phyloP scores from a whole-genome alignment of 169 alveolate species.

The Eimeria acervulina region DNA sequence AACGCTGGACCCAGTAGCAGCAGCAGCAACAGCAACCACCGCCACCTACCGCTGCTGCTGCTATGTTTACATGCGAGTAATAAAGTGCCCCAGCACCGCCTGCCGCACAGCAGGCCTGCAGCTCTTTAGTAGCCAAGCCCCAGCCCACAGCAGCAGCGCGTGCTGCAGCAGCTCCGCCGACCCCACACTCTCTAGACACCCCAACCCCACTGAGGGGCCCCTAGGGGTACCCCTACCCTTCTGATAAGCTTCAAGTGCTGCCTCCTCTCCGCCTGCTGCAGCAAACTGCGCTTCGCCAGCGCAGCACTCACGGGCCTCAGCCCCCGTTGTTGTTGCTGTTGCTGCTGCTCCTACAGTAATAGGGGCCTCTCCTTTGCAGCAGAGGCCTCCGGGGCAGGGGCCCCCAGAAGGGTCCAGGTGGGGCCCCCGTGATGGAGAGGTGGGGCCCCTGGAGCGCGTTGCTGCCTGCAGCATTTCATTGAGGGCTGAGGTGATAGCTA shows the following conservation, averaged over 20 bases:
- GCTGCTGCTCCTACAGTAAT: not conserved
- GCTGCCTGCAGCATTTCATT: constrained; percentile 60
- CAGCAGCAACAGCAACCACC: not conserved
- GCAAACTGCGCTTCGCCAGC: not conserved
- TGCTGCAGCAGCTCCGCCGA: constrained; percentile 47
- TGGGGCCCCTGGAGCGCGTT: not conserved
- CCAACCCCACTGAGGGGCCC: not conserved
- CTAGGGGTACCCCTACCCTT: not conserved
- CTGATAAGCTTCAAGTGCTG: not conserved
- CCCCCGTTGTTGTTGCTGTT: not conserved
- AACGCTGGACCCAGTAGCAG: not conserved
- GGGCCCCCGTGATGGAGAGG: not conserved
- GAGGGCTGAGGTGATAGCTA: constrained; percentile 25
- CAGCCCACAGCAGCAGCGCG: constrained; percentile 61
- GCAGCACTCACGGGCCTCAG: not conserved
- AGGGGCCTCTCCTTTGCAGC: not conserved
- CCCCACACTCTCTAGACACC: constrained; percentile 27
- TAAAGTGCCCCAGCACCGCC: constrained; percentile 54
- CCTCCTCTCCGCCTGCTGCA: not conserved
- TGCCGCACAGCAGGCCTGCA: constrained; percentile 54
- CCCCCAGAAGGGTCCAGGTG: not conserved
- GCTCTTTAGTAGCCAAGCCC: constrained; percentile 59
- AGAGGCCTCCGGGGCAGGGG: not conserved
- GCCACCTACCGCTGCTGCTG: not conserved
- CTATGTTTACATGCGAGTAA: constrained; percentile 14